phyloP scores from a whole-genome alignment of 495 filamentous ascomycete species.

The Hypoxylon subgilvum region DNA sequence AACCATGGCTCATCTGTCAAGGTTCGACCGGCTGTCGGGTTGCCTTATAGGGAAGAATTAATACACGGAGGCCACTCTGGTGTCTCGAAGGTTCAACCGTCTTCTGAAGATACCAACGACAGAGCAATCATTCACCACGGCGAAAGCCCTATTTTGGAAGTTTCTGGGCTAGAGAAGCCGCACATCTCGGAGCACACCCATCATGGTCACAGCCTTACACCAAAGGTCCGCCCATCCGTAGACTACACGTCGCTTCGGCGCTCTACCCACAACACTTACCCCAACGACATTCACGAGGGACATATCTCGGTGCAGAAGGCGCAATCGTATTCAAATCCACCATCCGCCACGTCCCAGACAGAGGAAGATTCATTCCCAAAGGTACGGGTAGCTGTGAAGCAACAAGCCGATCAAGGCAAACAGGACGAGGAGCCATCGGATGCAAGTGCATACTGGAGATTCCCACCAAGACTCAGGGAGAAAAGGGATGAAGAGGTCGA shows the following conservation, averaged over 20 bases:
- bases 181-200: conserved; percentile 20
- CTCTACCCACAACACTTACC: neutral
- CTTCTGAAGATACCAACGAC: neutral
- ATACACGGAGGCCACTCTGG: conserved; percentile 17
- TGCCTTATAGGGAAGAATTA: conserved; percentile 1
- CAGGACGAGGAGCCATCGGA: conserved; percentile 15
- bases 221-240: conserved; percentile 10
- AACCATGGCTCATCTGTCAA: conserved; percentile 42
- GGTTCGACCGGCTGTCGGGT: conserved; percentile 39
- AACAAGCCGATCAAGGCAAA: neutral
- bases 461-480: conserved; percentile 21
- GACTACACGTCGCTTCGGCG: conserved; percentile 7
- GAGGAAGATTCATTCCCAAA: conserved; percentile 9
- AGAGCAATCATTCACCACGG: conserved; percentile 10
- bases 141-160: neutral
- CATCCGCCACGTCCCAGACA: conserved; percentile 1
- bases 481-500: conserved; percentile 14
- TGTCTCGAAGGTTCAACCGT: conserved; percentile 25
- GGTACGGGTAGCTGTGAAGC: neutral
- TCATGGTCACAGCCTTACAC: conserved; percentile 15
- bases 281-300: conserved; percentile 22
- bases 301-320: conserved; percentile 28
- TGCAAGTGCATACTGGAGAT: conserved; percentile 30
- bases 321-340: conserved; percentile 19
- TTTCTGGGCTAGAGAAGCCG: neutral